These are phyloP conservation scores for Wallemia mellicola DNA, from an alignment of 1,284 basidiomycete species.

Conservation along the genomic window DNA sequence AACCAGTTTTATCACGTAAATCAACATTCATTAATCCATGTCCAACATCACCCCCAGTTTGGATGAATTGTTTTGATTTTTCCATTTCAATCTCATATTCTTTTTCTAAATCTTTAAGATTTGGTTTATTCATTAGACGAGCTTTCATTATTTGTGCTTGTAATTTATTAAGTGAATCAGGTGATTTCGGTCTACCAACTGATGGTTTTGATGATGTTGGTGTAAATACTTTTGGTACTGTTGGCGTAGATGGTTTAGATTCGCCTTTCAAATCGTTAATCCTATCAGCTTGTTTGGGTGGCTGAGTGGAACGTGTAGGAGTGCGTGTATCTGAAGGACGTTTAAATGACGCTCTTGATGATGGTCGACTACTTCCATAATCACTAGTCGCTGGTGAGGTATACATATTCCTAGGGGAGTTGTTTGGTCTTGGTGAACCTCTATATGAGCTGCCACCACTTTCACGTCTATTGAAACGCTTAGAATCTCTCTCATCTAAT, in stretches of 20 bases:
- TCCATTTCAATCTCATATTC: slow-evolving; percentile 42
- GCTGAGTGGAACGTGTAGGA: slow-evolving; percentile 2
- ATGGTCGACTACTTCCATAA: slow-evolving; percentile 15
- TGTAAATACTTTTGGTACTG: slow-evolving; percentile 64
- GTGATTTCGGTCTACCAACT: slow-evolving; percentile 12
- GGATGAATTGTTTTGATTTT: slow-evolving; percentile 15
- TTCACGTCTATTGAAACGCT: neutral
- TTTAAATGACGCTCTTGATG: slow-evolving; percentile 45
- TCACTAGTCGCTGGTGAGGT: slow-evolving; percentile 2
- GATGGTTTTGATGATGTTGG: too few relatives aligned
- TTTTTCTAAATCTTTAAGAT: slow-evolving; percentile 41
- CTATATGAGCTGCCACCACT: neutral
- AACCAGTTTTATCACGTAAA: slow-evolving; percentile 8
- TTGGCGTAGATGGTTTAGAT: slow-evolving; percentile 17
- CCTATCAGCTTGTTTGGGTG: neutral
- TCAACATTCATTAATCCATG: slow-evolving; percentile 12
- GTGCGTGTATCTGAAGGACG: slow-evolving; percentile 28
- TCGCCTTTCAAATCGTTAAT: neutral
- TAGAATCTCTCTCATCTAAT: slow-evolving; percentile 45
- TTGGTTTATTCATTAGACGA: slow-evolving; percentile 43
- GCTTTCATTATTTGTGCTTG: slow-evolving; percentile 80
- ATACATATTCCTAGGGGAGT: neutral
- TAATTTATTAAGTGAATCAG: slow-evolving; percentile 49
- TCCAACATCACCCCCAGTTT: slow-evolving; percentile 17
- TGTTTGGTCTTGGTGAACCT: neutral